These are phyloP conservation scores for Hypomontagnella submonticulosa DNA, from an alignment of 495 filamentous ascomycete species.

Conservation along the genomic window DNA sequence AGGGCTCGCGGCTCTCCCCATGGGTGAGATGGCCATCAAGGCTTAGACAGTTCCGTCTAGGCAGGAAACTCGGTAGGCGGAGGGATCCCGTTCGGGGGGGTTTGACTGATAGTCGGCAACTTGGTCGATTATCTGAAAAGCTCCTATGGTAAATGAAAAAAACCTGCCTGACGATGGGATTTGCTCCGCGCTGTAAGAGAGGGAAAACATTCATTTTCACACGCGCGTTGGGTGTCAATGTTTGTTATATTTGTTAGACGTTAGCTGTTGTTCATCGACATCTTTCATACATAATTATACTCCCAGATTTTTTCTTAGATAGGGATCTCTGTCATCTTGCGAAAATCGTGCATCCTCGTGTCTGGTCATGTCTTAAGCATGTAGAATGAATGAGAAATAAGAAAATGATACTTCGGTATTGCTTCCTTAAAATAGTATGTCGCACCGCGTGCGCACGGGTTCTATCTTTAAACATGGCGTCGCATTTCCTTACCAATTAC, in stretches of 20 bases:
- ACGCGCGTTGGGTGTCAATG: slow-evolving; percentile 28
- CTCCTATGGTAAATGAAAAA: too few relatives aligned
- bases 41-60: slow-evolving; percentile 48
- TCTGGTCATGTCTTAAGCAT: too few relatives aligned
- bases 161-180: neutral
- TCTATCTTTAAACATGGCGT: too few relatives aligned
- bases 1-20: slow-evolving; percentile 64
- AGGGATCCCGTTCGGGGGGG: neutral
- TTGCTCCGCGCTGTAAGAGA: slow-evolving; percentile 10
- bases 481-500: too few relatives aligned
- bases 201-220: slow-evolving; percentile 30
- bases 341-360: neutral
- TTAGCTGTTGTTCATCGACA: slow-evolving; percentile 37
- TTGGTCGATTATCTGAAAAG: too few relatives aligned
- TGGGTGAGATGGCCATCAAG: slow-evolving; percentile 64
- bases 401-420: too few relatives aligned
- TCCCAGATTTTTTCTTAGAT: slow-evolving; percentile 15
- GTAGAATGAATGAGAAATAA: too few relatives aligned
- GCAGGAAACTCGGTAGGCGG: slow-evolving; percentile 1
- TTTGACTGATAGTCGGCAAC: neutral
- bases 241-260: slow-evolving; percentile 34
- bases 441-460: too few relatives aligned
- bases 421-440: too few relatives aligned
- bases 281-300: slow-evolving; percentile 32
- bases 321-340: neutral